These are phyloP conservation scores for Sclerotinia glacialis DNA, from an alignment of 2,329 filamentous ascomycete species.

Conservation along the genomic window DNA sequence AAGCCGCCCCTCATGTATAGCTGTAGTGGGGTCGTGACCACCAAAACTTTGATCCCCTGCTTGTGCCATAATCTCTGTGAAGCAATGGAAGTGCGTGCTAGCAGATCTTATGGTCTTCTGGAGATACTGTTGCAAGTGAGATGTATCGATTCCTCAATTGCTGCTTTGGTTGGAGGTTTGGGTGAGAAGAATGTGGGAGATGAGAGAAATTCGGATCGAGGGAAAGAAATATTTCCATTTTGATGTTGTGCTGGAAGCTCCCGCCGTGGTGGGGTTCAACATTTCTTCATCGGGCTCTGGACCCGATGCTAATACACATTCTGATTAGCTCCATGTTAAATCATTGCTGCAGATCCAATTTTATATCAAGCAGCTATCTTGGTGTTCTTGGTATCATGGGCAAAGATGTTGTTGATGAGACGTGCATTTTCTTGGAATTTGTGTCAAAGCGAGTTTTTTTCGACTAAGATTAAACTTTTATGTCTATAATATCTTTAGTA, in stretches of 20 bases:
- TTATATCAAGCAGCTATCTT: constrained; percentile 7
- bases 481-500: not conserved
- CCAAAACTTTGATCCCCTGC: constrained; percentile 26
- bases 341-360: constrained; percentile 13
- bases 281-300: constrained; percentile 6
- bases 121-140: not conserved
- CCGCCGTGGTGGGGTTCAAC: constrained; percentile 18
- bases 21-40: constrained; percentile 20
- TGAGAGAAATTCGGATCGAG: not conserved
- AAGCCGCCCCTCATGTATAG: constrained; percentile 3
- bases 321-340: constrained; percentile 5
- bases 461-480: not conserved
- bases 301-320: constrained; percentile 16
- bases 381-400: not conserved
- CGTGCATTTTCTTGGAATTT: not conserved
- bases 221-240: constrained; percentile 7
- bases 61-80: constrained; percentile 34
- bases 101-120: constrained; percentile 25
- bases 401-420: not conserved
- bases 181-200: not conserved
- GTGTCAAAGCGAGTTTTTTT: not conserved
- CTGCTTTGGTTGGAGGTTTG: not conserved
- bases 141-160: constrained; percentile 9
- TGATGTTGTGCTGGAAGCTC: constrained; percentile 3
- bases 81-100: constrained; percentile 39